Percentiles rank a stretch among this genome's conserved stretches.
Conservation (phyloP, 2,329 filamentous ascomycete species). For the Monosporascus sp. region DNA sequence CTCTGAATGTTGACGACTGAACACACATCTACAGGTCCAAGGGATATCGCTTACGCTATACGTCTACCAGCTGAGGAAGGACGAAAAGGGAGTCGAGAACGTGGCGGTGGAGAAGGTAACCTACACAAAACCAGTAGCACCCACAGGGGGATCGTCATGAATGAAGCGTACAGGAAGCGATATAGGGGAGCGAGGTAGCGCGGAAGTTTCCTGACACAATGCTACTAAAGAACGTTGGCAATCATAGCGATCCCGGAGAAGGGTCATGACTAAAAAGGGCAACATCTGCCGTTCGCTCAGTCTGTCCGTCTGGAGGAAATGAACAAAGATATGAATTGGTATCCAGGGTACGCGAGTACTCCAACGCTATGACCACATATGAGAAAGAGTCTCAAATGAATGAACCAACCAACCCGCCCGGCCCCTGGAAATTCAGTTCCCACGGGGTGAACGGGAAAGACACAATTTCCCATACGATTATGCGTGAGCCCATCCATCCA, state of each 20-base stretch:
- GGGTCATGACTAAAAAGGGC: not conserved
- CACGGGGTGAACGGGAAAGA: too few species aligned
- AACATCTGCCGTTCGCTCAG: not conserved
- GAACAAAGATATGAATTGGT: constrained; percentile 11
- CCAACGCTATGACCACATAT: constrained; percentile 20
- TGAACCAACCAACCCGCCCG: not conserved
- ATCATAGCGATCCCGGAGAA: not conserved
- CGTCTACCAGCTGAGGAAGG: constrained; percentile 81
- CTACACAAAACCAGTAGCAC: constrained; percentile 70
- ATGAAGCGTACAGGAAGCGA: constrained; percentile 12
- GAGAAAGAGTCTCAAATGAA: constrained; percentile 1
- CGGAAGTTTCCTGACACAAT: not conserved
- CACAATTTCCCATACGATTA: not conserved
- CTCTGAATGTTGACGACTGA: constrained; percentile 3
- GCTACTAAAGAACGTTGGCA: not conserved
- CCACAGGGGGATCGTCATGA: constrained; percentile 46
- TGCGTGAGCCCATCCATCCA: not conserved
- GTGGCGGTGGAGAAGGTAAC: constrained; percentile 84
- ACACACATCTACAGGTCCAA: constrained; percentile 62
- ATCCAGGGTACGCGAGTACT: constrained; percentile 16
- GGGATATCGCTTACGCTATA: constrained; percentile 94
- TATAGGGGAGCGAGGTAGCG: constrained; percentile 5
- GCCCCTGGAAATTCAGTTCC: too few species aligned
- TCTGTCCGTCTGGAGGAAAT: not conserved
- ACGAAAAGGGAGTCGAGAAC: constrained; percentile 70